A percentile compares a stretch with the other conserved stretches of the same genome.
phyloP scores from a whole-genome alignment of 345 rosid species.

The Physaria fendleri region DNA sequence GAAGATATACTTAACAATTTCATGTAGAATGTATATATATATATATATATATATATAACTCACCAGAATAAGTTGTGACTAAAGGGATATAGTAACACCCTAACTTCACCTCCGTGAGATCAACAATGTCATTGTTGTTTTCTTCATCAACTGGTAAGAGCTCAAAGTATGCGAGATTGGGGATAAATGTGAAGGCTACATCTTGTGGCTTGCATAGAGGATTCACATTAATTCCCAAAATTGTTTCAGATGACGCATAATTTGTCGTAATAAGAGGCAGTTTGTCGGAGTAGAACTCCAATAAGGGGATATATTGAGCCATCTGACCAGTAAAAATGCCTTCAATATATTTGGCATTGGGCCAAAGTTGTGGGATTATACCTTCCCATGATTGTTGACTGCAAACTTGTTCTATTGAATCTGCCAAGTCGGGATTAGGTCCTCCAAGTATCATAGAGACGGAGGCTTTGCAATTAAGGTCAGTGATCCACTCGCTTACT shows the following conservation, averaged over 20 bases:
- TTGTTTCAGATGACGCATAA: conserved; percentile 64
- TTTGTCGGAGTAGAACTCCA: conserved; percentile 53
- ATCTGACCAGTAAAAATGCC: conserved; percentile 57
- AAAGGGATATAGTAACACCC: conserved; percentile 49
- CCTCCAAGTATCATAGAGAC: conserved; percentile 29
- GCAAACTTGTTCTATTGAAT: conserved; percentile 31
- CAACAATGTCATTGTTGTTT: conserved; percentile 24
- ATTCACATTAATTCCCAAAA: conserved; percentile 45
- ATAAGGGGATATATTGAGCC: conserved; percentile 58
- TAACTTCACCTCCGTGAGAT: conserved; percentile 45
- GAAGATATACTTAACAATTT: no score
- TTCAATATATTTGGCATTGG: conserved; percentile 48
- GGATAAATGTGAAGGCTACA: conserved; percentile 57
- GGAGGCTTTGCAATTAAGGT: conserved; percentile 32
- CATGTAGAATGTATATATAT: no score
- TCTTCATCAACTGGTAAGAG: conserved; percentile 37
- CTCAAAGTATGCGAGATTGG: conserved; percentile 61
- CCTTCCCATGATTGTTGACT: conserved; percentile 50
- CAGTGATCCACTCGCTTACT: conserved; percentile 52
- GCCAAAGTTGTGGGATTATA: conserved; percentile 53
- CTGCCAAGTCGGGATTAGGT: conserved; percentile 40
- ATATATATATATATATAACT: background rate
- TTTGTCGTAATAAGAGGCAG: conserved; percentile 45
- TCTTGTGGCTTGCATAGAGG: conserved; percentile 48
- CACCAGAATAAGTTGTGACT: conserved; percentile 52